phyloP scores from a whole-genome alignment of 2,329 filamentous ascomycete species.

The Xylaria sp. region DNA sequence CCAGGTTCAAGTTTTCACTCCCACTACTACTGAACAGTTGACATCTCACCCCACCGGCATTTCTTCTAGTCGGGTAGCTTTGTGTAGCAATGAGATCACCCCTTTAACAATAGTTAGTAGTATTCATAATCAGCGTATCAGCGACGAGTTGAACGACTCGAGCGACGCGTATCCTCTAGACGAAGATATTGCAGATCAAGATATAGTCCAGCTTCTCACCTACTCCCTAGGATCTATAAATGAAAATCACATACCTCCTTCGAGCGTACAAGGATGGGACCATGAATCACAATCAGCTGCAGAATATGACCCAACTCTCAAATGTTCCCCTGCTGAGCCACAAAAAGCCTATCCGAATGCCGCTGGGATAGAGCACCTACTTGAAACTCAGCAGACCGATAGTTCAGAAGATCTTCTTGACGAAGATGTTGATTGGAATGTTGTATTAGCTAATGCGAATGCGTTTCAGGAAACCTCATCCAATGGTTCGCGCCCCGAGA shows the following conservation, averaged over 20 bases:
- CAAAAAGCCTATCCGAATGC: slow-evolving; percentile 1
- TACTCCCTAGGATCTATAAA: slow-evolving; percentile 15
- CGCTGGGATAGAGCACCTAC: not conserved
- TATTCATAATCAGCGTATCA: not conserved
- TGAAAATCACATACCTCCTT: slow-evolving; percentile 45
- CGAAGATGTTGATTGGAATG: slow-evolving; percentile 56
- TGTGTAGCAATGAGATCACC: not conserved
- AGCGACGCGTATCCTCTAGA: slow-evolving; percentile 45
- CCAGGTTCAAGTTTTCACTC: slow-evolving; percentile 6
- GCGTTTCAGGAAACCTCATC: slow-evolving; percentile 33
- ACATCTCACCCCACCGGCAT: slow-evolving; percentile 31
- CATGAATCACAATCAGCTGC: slow-evolving; percentile 49
- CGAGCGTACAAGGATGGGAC: slow-evolving; percentile 51
- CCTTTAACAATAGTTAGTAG: not conserved
- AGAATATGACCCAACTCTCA: slow-evolving; percentile 52
- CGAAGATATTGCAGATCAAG: slow-evolving; percentile 43
- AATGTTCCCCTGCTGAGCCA: slow-evolving; percentile 48
- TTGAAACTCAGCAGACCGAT: slow-evolving; percentile 3
- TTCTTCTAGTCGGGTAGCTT: not conserved
- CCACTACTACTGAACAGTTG: slow-evolving; percentile 37
- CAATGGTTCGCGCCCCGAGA: slow-evolving; percentile 7
- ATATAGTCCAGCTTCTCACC: slow-evolving; percentile 41
- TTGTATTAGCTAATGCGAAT: slow-evolving; percentile 42
- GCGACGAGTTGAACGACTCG: slow-evolving; percentile 16
- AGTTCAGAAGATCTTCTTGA: slow-evolving; percentile 48